Evolutionary conservation across 805 yeast genomes (phyloP).

Genomic region (Candida morakotiae): DNA sequence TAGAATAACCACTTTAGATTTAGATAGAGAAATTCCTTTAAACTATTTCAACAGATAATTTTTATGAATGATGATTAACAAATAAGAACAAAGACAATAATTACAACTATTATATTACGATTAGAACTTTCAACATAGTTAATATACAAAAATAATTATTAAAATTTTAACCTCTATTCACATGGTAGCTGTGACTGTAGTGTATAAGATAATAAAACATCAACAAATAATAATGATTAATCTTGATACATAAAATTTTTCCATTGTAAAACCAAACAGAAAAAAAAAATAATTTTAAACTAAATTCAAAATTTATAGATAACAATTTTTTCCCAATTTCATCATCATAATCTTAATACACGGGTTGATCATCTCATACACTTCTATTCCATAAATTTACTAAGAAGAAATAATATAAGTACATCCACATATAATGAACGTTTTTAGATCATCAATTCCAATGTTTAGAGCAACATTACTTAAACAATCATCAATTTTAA

Average conservation of each 20-base stretch:
- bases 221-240: neutral
- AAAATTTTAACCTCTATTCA: too few relatives aligned
- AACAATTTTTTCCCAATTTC: too few relatives aligned
- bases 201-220: neutral
- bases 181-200: slow-evolving; percentile 1
- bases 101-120: too few relatives aligned
- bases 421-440: neutral
- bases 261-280: neutral
- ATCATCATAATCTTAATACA: too few relatives aligned
- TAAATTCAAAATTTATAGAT: neutral
- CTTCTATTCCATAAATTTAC: too few relatives aligned
- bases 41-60: slow-evolving; percentile 5
- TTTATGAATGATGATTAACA: slow-evolving; percentile 7
- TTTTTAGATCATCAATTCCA: slow-evolving; percentile 6
- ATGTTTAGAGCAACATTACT: slow-evolving; percentile 2
- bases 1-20: slow-evolving; percentile 16
- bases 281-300: too few relatives aligned
- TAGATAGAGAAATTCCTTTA: neutral
- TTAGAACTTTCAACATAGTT: slow-evolving; percentile 3
- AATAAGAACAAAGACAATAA: neutral
- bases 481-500: neutral
- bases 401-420: too few relatives aligned
- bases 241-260: neutral
- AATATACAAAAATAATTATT: too few relatives aligned
- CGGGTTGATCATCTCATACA: neutral